These are phyloP conservation scores for Thelonectria blattea DNA, from an alignment of 2,329 filamentous ascomycete species.

Conservation along the genomic window DNA sequence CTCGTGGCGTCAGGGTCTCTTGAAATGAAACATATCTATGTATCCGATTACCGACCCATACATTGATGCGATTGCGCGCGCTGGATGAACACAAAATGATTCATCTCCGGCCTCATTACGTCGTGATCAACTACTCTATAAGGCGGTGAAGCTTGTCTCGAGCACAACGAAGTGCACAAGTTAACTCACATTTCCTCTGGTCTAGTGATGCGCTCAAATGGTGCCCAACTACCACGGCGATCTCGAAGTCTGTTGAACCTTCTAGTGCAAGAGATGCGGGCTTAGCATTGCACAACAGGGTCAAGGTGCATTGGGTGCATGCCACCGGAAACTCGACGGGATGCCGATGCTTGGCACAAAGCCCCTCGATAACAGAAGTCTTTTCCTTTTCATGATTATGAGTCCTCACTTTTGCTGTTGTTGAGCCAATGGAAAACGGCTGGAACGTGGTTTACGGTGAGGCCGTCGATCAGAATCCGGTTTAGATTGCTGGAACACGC, in stretches of 20 bases:
- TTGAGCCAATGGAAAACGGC: not conserved
- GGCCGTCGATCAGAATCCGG: constrained; percentile 1
- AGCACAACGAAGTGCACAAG: not conserved
- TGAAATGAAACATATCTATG: not conserved
- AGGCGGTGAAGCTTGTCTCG: not conserved
- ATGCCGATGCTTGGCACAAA: not conserved
- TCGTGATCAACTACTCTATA: not conserved
- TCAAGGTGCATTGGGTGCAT: not conserved
- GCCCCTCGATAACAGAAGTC: not conserved
- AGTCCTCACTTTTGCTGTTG: constrained; percentile 1
- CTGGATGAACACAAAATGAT: not conserved
- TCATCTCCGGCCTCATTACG: not conserved
- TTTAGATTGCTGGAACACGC: not conserved
- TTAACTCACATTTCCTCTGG: no score
- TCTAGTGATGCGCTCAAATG: not conserved
- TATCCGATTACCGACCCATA: not conserved
- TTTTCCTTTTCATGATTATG: not conserved
- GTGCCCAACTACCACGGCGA: not conserved
- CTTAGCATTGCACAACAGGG: constrained; percentile 5
- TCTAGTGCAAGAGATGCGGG: not conserved
- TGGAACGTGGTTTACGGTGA: not conserved
- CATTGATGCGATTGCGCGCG: not conserved
- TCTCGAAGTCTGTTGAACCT: not conserved
- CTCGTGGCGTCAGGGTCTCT: not conserved
- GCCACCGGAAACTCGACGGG: not conserved